Evolutionary conservation across 192 early-diverging fungal genomes (phyloP).

Genomic region (Entomortierella parvispora): DNA sequence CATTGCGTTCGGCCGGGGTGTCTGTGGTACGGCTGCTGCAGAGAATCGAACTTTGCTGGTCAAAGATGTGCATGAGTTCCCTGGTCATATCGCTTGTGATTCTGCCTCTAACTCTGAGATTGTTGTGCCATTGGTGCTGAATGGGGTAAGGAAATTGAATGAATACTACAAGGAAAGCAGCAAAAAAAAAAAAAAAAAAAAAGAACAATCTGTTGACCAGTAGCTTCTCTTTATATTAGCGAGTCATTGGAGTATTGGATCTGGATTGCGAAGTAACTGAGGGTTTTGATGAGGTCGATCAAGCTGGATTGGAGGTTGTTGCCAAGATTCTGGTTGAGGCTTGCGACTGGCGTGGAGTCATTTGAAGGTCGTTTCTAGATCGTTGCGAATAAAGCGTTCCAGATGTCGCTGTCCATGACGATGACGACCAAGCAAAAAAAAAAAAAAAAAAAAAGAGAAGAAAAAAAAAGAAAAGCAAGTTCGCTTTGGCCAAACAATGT

Average conservation of each 20-base stretch:
- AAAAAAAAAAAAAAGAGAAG: slow-evolving; percentile 9
- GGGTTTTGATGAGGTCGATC: slow-evolving; percentile 76
- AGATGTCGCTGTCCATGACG: background rate
- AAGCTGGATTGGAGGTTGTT: slow-evolving; percentile 71
- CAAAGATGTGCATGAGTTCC: slow-evolving; percentile 82
- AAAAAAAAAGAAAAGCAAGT: background rate
- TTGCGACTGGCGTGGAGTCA: slow-evolving; percentile 52
- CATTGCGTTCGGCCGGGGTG: slow-evolving; percentile 85
- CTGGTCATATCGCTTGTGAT: slow-evolving; percentile 94
- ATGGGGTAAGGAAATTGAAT: slow-evolving; percentile 50
- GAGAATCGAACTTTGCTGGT: slow-evolving; percentile 69
- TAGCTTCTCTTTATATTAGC: slow-evolving; percentile 22
- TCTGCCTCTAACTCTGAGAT: slow-evolving; percentile 85
- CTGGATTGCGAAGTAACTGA: slow-evolving; percentile 72
- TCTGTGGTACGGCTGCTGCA: slow-evolving; percentile 88
- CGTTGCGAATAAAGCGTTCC: background rate
- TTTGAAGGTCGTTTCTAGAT: background rate
- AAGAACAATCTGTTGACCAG: background rate
- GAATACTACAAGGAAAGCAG: no score
- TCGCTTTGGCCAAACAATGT: background rate
- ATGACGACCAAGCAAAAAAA: background rate
- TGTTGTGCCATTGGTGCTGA: slow-evolving; percentile 79
- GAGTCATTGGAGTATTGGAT: slow-evolving; percentile 75
- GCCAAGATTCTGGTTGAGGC: slow-evolving; percentile 63
- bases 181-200: no score